Evolutionary conservation across 1,284 basidiomycete species (phyloP).

Genomic region (Ganoderma resinaceum): DNA sequence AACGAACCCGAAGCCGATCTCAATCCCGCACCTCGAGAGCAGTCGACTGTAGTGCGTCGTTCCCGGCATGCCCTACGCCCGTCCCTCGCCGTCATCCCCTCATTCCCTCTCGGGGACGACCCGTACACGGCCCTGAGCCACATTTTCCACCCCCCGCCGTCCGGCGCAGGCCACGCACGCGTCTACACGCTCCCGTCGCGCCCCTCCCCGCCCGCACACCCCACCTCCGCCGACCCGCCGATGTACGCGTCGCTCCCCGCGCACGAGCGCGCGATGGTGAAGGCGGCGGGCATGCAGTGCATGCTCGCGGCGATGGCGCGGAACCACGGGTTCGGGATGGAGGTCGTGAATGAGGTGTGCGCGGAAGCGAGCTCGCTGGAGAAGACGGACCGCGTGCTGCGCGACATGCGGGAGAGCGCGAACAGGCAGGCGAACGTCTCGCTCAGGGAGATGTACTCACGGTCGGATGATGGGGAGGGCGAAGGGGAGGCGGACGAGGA

Average conservation of each 20-base stretch:
- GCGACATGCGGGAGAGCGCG: slow-evolving; percentile 31
- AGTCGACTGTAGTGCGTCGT: background rate
- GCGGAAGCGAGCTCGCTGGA: slow-evolving; percentile 25
- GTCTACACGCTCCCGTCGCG: slow-evolving; percentile 10
- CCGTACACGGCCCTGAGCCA: slow-evolving; percentile 15
- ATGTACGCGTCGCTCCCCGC: slow-evolving; percentile 13
- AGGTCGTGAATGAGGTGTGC: slow-evolving; percentile 27
- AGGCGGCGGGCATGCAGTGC: slow-evolving; percentile 26
- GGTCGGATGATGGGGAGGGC: slow-evolving; percentile 1
- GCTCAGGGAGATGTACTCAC: slow-evolving; percentile 1
- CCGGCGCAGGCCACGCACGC: slow-evolving; percentile 7
- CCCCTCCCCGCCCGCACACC: slow-evolving; percentile 14
- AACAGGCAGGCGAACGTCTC: slow-evolving; percentile 24
- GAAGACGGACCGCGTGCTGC: slow-evolving; percentile 28
- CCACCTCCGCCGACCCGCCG: background rate
- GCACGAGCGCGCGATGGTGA: slow-evolving; percentile 25
- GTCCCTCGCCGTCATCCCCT: slow-evolving; percentile 13
- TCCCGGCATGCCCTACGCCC: background rate
- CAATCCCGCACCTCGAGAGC: background rate
- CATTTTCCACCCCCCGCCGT: slow-evolving; percentile 14
- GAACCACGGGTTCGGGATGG: slow-evolving; percentile 34
- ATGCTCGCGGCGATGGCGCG: slow-evolving; percentile 33
- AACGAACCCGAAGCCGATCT: background rate
- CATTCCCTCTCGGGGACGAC: slow-evolving; percentile 18
- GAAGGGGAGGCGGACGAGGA: slow-evolving; percentile 8